Percentiles rank a stretch among this genome's conserved stretches.
Evolutionary conservation across 495 filamentous ascomycete genomes (phyloP).

Genomic region (Talaromyces liani): DNA sequence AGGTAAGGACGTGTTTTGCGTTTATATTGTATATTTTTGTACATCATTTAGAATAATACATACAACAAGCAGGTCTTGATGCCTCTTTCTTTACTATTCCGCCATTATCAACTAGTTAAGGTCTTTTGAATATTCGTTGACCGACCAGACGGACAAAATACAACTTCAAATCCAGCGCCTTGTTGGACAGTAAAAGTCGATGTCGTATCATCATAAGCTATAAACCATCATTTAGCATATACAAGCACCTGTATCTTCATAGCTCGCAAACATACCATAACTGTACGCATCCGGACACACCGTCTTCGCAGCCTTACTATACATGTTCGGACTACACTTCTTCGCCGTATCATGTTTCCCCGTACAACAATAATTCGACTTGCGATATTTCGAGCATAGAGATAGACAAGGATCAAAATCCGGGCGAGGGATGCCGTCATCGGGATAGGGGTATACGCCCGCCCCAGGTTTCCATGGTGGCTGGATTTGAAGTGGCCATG

Average conservation of each 20-base stretch:
- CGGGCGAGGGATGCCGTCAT: slow-evolving; percentile 56
- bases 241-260: background rate
- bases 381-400: slow-evolving; percentile 55
- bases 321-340: slow-evolving; percentile 53
- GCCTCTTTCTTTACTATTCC: background rate
- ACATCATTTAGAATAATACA: background rate
- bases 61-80: background rate
- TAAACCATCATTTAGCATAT: slow-evolving; percentile 1
- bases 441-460: slow-evolving; percentile 70
- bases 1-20: background rate
- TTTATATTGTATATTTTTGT: background rate
- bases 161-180: slow-evolving; percentile 67
- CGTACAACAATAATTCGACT: slow-evolving; percentile 60
- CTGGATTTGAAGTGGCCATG: slow-evolving; percentile 62
- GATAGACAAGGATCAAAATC: slow-evolving; percentile 65
- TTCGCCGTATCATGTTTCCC: slow-evolving; percentile 49
- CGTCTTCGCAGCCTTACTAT: slow-evolving; percentile 55
- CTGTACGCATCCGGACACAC: slow-evolving; percentile 80
- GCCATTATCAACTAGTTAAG: background rate
- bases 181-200: slow-evolving; percentile 70
- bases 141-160: slow-evolving; percentile 64
- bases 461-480: slow-evolving; percentile 55
- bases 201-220: slow-evolving; percentile 63
- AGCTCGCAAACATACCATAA: slow-evolving; percentile 35
- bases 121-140: slow-evolving; percentile 58